Percentiles rank a stretch among this genome's conserved stretches.
Evolutionary conservation across 805 yeast species (phyloP).

Genomic region (Hanseniaspora lindneri): DNA sequence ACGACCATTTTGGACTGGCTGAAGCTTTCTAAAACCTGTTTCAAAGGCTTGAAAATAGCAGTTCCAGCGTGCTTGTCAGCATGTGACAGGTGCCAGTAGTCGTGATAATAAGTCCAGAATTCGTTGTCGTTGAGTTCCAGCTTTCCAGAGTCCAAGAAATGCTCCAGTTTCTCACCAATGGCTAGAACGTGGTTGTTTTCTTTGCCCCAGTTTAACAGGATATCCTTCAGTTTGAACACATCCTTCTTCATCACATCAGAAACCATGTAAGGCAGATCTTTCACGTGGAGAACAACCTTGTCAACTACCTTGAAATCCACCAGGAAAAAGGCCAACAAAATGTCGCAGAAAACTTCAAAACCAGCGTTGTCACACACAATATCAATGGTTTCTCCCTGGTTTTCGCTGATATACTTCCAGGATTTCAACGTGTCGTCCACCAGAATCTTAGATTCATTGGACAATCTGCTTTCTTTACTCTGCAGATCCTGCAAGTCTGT

Average conservation of each 20-base stretch:
- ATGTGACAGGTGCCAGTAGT: constrained; percentile 58
- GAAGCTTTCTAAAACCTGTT: constrained; percentile 19
- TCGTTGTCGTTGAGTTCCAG: constrained; percentile 46
- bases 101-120: constrained; percentile 77
- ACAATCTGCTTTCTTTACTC: constrained; percentile 75
- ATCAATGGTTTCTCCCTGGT: constrained; percentile 41
- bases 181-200: constrained; percentile 33
- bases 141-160: constrained; percentile 36
- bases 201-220: constrained; percentile 7
- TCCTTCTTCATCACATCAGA: constrained; percentile 88
- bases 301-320: constrained; percentile 58
- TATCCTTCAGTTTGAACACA: constrained; percentile 30
- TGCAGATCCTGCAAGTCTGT: constrained; percentile 87
- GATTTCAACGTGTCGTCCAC: constrained; percentile 61
- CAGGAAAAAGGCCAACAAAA: constrained; percentile 51
- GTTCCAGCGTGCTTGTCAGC: constrained; percentile 33
- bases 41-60: constrained; percentile 48
- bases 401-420: constrained; percentile 40
- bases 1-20: constrained; percentile 45
- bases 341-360: constrained; percentile 84
- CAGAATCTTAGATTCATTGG: constrained; percentile 66
- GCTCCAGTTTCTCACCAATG: constrained; percentile 37
- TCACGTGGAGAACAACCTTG: constrained; percentile 69
- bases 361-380: constrained; percentile 89
- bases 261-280: constrained; percentile 92